phyloP scores from a whole-genome alignment of 2,329 filamentous ascomycete species.

The Phialophora expanda region DNA sequence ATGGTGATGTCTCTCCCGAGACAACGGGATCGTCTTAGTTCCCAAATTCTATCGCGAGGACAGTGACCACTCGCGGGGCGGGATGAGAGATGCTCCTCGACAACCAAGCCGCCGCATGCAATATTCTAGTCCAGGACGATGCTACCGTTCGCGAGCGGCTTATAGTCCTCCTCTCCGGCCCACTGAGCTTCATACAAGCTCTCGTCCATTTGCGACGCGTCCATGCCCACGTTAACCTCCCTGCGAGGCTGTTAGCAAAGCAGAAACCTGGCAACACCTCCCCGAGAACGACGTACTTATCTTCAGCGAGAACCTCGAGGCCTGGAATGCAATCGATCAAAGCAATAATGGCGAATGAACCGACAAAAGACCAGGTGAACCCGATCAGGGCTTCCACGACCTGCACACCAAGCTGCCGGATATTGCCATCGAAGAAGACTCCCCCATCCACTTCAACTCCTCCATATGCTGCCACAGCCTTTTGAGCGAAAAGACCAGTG shows the following conservation, averaged over 20 bases:
- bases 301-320: conserved; percentile 58
- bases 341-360: conserved; percentile 56
- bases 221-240: conserved; percentile 56
- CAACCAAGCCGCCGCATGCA: neutral
- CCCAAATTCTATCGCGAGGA: neutral
- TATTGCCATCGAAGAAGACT: conserved; percentile 60
- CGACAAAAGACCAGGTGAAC: conserved; percentile 58
- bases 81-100: neutral
- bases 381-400: conserved; percentile 58
- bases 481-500: conserved; percentile 58
- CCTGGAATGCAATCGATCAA: conserved; percentile 60
- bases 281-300: conserved; percentile 52
- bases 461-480: conserved; percentile 59
- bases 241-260: conserved; percentile 18
- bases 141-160: conserved; percentile 30
- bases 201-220: conserved; percentile 59
- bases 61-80: neutral
- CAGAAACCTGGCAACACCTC: neutral
- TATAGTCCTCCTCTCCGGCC: conserved; percentile 43
- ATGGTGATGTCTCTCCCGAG: neutral
- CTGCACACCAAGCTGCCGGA: conserved; percentile 57
- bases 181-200: conserved; percentile 49
- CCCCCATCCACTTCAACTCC: conserved; percentile 56
- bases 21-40: neutral
- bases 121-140: conserved; percentile 28